Base-by-base conservation (phyloP, 2,329 filamentous ascomycete genomes). In the Aspergillus sp. region DNA sequence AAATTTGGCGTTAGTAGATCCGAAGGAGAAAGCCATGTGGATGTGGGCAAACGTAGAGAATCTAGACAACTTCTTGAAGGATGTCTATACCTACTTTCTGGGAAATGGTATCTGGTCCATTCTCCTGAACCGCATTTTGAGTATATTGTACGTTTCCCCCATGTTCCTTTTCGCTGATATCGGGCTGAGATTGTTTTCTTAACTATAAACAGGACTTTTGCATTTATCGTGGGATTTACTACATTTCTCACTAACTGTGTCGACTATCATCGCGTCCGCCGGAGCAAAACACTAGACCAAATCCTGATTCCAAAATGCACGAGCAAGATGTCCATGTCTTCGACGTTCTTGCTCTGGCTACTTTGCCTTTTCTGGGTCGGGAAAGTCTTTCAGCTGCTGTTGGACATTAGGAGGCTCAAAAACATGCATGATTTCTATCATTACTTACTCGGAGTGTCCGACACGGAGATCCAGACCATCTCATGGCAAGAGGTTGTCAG, bases 401-500 rank as follows among this genome's bases (percentile, higher is more conserved):
- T 90, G 44, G 90, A 93, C 67, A 80, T 92, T 24, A 86, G 88
- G 31, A 85, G 90, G 15, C 80, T 97, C 24, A 78, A 84, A 57
- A 83, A 90, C 50, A 88, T 96, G 76, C 90, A 91, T 62, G 88
- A 95, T 72, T 97, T 96, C 73, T 97, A 91, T 70, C 81, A 87
- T 27, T 82, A 96, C 68, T 82, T 96, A 4, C 84, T 97, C 9
- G 89, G 90, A 40, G 91, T 97, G 44, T 90, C 90, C 3, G 87
- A 90, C 70, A 82, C 88, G 56, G 93, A 97, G 66, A 95, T 97
- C 77, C 93, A 97, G 73, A 96, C 91, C 0, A 90, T 96, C 51
- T 93, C 93, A 6, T 97, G 93, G 93, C 91, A 96, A 70, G 89
- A 95, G 63, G 84, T 96, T 24, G 92, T 97, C 21, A 89, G 86